phyloP scores from a whole-genome alignment of 331 rosid genomes.

The Spiraea crenata region DNA sequence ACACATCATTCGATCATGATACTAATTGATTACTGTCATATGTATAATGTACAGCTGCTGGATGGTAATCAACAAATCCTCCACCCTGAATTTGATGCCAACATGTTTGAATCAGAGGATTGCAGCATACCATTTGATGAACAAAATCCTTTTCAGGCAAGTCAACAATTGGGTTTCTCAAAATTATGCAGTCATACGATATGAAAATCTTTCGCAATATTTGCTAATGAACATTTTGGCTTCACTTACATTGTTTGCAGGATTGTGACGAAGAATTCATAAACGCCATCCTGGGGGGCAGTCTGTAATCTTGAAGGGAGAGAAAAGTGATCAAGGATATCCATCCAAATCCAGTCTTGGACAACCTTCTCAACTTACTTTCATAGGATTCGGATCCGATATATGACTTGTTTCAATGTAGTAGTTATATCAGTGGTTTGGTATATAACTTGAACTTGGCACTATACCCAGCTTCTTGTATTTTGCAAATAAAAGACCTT shows the following conservation, averaged over 20 bases:
- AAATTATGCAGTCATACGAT: background rate
- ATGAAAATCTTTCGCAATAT: background rate
- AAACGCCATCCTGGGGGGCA: background rate
- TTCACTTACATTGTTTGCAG: background rate
- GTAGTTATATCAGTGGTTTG: background rate
- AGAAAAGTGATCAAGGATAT: background rate
- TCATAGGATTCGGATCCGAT: background rate
- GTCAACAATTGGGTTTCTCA: background rate
- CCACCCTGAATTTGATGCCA: background rate
- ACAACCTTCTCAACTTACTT: background rate
- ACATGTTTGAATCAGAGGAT: background rate
- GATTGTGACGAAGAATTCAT: slow-evolving; percentile 26
- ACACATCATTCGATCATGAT: background rate
- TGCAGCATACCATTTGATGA: background rate
- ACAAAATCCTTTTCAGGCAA: slow-evolving; percentile 3
- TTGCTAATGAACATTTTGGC: background rate
- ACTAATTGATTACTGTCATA: background rate
- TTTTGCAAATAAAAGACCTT: background rate
- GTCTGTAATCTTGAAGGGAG: background rate
- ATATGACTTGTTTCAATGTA: background rate
- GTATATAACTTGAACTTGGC: background rate
- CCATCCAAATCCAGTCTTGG: background rate
- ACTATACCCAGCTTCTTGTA: background rate
- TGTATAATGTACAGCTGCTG: background rate
- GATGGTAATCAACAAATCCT: slow-evolving; percentile 4